Percentiles rank a stretch among this genome's conserved stretches.
phyloP scores from a whole-genome alignment of 768 basidiomycete species.

The Gelatoporia subvermispora region DNA sequence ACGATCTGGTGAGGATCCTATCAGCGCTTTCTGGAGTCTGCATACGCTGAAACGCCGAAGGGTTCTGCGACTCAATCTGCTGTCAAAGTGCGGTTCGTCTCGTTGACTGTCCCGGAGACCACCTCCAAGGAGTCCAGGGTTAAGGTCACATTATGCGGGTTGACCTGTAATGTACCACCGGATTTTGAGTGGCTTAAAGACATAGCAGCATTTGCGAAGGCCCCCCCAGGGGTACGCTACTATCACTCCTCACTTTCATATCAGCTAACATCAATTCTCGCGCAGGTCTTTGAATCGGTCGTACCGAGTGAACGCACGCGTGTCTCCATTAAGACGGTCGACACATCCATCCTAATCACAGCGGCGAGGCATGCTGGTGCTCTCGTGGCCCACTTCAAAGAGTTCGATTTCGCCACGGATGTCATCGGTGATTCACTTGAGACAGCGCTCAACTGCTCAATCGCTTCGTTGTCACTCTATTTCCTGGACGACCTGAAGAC shows the following conservation, averaged over 20 bases:
- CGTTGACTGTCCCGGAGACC: slow-evolving; percentile 53
- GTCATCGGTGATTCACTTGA: slow-evolving; percentile 64
- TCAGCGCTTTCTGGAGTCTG: not conserved
- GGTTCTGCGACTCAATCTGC: slow-evolving; percentile 38
- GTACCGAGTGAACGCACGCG: slow-evolving; percentile 84
- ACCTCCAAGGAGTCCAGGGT: slow-evolving; percentile 76
- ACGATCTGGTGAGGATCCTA: slow-evolving; percentile 46
- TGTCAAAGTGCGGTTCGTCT: slow-evolving; percentile 63
- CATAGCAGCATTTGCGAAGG: slow-evolving; percentile 60
- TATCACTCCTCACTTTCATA: not conserved
- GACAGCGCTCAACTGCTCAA: slow-evolving; percentile 43
- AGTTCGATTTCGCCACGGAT: slow-evolving; percentile 66
- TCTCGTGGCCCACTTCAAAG: slow-evolving; percentile 60
- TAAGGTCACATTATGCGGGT: slow-evolving; percentile 55
- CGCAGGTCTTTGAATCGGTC: slow-evolving; percentile 85
- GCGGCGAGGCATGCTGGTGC: slow-evolving; percentile 60
- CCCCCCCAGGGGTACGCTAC: slow-evolving; percentile 40
- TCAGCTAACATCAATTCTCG: slow-evolving; percentile 7
- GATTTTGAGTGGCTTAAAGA: slow-evolving; percentile 62
- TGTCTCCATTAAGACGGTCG: slow-evolving; percentile 57
- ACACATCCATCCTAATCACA: slow-evolving; percentile 60
- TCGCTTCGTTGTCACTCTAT: slow-evolving; percentile 47
- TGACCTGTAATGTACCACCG: slow-evolving; percentile 57
- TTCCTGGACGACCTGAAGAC: slow-evolving; percentile 48
- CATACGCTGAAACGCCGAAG: slow-evolving; percentile 12